Percentiles rank a stretch among this genome's conserved stretches.
Conservation (phyloP, 2,329 filamentous ascomycete genomes). For the Fusarium kyushuense region DNA sequence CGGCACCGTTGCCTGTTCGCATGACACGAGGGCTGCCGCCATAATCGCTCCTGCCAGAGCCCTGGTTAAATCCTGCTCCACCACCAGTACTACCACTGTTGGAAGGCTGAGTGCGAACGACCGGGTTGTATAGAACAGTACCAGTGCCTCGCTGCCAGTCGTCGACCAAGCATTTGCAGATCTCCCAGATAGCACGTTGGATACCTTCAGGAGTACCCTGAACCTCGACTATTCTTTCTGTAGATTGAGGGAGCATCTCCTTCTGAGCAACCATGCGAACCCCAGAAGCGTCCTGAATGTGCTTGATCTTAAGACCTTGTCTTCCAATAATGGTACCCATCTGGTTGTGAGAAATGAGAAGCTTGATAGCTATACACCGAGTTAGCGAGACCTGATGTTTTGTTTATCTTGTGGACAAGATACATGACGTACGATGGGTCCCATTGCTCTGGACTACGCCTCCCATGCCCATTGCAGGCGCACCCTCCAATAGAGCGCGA, state of each 20-base stretch:
- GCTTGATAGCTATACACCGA: constrained; percentile 80
- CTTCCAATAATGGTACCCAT: constrained; percentile 99
- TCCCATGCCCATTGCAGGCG: constrained; percentile 95
- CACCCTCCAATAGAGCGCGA: constrained; percentile 90
- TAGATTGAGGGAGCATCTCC: constrained; percentile 99
- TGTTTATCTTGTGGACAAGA: background rate
- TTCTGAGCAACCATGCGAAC: constrained; percentile 99
- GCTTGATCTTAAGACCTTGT: constrained; percentile 98
- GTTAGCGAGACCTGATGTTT: constrained; percentile 28
- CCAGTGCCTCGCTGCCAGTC: constrained; percentile 98
- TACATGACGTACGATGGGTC: constrained; percentile 80
- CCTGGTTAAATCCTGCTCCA: constrained; percentile 53
- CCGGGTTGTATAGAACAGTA: constrained; percentile 97
- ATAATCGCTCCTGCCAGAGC: constrained; percentile 65
- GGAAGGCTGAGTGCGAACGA: constrained; percentile 82
- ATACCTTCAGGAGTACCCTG: constrained; percentile 95
- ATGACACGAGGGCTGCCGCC: constrained; percentile 77
- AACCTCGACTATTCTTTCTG: constrained; percentile 96
- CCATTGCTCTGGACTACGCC: constrained; percentile 87
- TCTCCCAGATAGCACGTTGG: constrained; percentile 97
- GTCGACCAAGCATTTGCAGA: constrained; percentile 97
- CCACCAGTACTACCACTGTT: constrained; percentile 59
- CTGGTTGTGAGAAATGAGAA: constrained; percentile 99
- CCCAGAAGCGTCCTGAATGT: constrained; percentile 96
- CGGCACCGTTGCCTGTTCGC: constrained; percentile 96